Percentiles rank a stretch among this genome's conserved stretches.
Evolutionary conservation across 352 stramenopile species (phyloP).

Genomic region (Phytophthora ohioensis): DNA sequence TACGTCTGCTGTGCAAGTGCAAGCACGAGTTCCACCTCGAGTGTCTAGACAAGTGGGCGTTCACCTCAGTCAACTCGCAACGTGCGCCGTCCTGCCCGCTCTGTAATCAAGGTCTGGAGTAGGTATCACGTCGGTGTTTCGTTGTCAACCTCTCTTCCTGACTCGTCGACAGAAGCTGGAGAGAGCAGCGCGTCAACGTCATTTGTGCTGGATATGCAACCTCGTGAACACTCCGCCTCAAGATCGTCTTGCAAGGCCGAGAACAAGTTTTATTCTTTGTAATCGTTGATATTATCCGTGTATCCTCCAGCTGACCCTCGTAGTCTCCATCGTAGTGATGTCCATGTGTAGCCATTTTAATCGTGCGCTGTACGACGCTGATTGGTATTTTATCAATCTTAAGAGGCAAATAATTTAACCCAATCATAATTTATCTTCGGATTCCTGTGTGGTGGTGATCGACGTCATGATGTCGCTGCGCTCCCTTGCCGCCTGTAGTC

Average conservation of each 20-base stretch:
- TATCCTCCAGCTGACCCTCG: background rate
- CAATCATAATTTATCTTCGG: conserved; percentile 5
- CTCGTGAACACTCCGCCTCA: conserved; percentile 18
- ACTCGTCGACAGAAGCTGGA: conserved; percentile 11
- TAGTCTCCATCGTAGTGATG: background rate
- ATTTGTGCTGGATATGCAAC: conserved; percentile 4
- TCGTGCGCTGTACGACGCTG: conserved; percentile 1
- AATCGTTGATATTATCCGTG: conserved; percentile 8
- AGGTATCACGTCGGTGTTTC: conserved; percentile 13
- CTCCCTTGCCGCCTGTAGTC: conserved; percentile 21
- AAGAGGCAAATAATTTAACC: background rate
- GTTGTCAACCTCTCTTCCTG: background rate
- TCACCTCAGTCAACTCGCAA: conserved; percentile 77
- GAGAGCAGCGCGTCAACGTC: background rate
- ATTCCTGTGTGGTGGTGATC: conserved; percentile 14
- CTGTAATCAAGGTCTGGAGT: conserved; percentile 86
- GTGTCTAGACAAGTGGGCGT: conserved; percentile 90
- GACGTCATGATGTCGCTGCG: conserved; percentile 34
- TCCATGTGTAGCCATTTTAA: too few species aligned
- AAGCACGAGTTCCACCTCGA: conserved; percentile 92
- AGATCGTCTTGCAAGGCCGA: conserved; percentile 13
- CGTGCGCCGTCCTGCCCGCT: conserved; percentile 79
- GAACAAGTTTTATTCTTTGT: conserved; percentile 15
- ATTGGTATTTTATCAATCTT: conserved; percentile 14
- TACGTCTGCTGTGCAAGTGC: conserved; percentile 82